Conservation (phyloP, 106 monocot genomes). For the Apostasia shenzhenica region DNA sequence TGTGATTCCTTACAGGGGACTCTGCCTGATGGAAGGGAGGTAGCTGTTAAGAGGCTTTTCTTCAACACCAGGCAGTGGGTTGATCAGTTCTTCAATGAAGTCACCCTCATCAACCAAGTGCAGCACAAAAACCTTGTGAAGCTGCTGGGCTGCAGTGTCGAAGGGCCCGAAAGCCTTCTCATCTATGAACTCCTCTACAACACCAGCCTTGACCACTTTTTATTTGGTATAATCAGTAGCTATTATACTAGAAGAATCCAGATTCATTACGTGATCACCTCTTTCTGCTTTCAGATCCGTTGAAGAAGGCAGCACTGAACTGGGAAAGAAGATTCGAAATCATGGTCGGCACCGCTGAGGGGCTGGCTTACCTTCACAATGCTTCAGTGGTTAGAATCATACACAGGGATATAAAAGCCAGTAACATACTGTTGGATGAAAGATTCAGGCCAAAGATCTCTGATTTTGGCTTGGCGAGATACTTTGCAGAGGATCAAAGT, state of each 20-base stretch:
- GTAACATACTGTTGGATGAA: conserved; percentile 54
- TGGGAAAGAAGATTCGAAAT: conserved; percentile 62
- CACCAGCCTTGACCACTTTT: conserved; percentile 53
- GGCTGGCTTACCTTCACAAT: conserved; percentile 48
- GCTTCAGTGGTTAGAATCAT: conserved; percentile 39
- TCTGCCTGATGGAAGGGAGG: conserved; percentile 58
- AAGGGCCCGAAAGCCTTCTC: conserved; percentile 64
- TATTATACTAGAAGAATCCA: conserved; percentile 2
- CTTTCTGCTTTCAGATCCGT: conserved; percentile 17
- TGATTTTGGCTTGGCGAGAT: conserved; percentile 55
- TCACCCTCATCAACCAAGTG: conserved; percentile 44
- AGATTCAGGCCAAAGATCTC: conserved; percentile 39
- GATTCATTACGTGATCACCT: no score
- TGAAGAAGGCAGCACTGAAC: conserved; percentile 28
- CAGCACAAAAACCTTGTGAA: conserved; percentile 66
- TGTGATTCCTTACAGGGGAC: conserved; percentile 31
- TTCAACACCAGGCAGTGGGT: conserved; percentile 47
- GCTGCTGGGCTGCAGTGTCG: conserved; percentile 57
- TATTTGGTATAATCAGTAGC: conserved; percentile 28
- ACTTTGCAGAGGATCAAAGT: conserved; percentile 40
- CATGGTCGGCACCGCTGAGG: conserved; percentile 51
- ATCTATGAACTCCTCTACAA: conserved; percentile 63
- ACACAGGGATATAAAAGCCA: conserved; percentile 63
- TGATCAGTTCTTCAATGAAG: conserved; percentile 66
- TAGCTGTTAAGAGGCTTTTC: conserved; percentile 67